A percentile compares a stretch with the other conserved stretches of the same genome.
phyloP scores from a whole-genome alignment of 2,329 filamentous ascomycete species.

The Nothopassalora personata region DNA sequence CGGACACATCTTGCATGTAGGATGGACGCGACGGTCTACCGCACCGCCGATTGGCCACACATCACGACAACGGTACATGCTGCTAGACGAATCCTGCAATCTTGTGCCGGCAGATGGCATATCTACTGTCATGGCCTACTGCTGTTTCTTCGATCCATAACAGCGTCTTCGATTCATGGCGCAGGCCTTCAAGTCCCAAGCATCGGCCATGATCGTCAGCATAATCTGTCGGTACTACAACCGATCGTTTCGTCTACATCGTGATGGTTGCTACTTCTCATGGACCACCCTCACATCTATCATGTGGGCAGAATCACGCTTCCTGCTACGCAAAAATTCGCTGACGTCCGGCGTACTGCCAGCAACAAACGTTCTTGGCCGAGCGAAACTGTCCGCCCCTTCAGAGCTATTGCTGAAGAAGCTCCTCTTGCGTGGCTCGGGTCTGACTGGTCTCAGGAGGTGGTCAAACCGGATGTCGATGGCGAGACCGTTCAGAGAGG shows the following conservation, averaged over 20 bases:
- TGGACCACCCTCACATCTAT: neutral
- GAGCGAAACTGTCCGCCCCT: neutral
- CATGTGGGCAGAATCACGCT: neutral
- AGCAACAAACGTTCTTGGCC: slow-evolving; percentile 8
- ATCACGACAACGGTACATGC: neutral
- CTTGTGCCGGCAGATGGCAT: neutral
- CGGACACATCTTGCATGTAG: neutral
- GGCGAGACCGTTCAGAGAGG: slow-evolving; percentile 4
- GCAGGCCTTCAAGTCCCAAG: neutral
- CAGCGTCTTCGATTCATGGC: neutral
- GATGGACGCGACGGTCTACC: neutral
- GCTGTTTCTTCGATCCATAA: neutral
- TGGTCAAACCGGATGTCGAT: slow-evolving; percentile 18
- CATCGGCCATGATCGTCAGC: neutral
- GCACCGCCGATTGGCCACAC: neutral
- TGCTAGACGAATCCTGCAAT: neutral
- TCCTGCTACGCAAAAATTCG: neutral
- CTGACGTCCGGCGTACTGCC: slow-evolving; percentile 1
- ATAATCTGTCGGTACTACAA: neutral
- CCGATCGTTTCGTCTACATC: neutral
- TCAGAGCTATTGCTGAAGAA: slow-evolving; percentile 2
- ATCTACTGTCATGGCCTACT: neutral
- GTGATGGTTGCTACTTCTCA: neutral
- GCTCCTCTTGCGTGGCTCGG: slow-evolving; percentile 4
- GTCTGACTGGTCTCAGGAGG: neutral